phyloP scores from a whole-genome alignment of 345 rosid species.

The Lagerstroemia speciosa region DNA sequence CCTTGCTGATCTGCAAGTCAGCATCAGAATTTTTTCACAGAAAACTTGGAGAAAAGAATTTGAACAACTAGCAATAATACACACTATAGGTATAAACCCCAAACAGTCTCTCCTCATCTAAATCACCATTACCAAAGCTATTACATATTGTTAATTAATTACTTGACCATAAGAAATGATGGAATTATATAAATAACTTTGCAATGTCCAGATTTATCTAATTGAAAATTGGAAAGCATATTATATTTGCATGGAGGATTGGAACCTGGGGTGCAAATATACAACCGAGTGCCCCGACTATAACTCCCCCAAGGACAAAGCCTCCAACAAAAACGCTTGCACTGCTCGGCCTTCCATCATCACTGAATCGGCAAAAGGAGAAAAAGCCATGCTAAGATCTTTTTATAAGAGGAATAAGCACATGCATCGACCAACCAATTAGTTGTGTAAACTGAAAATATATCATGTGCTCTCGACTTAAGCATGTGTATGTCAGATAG shows the following conservation, averaged over 20 bases:
- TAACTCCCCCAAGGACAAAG: conserved; percentile 76
- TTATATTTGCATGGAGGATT: neutral
- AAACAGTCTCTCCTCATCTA: neutral
- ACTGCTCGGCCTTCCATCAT: conserved; percentile 50
- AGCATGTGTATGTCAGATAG: neutral
- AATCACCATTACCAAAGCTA: neutral
- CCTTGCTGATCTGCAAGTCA: conserved; percentile 64
- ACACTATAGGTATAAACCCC: neutral
- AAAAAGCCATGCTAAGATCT: neutral
- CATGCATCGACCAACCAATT: neutral
- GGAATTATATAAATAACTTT: neutral
- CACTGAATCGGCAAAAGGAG: conserved; percentile 31
- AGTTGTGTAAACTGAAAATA: neutral
- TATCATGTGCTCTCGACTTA: neutral
- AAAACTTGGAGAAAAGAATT: neutral
- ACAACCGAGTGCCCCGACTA: conserved; percentile 91
- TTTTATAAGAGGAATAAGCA: neutral
- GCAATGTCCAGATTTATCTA: neutral
- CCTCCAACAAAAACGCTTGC: conserved; percentile 75
- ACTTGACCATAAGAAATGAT: neutral
- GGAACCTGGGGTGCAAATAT: conserved; percentile 89
- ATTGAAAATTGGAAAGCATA: neutral
- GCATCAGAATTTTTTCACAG: neutral
- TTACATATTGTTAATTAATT: neutral
- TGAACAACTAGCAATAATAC: neutral